phyloP scores from a whole-genome alignment of 108 stramenopile species.

The Aurantiochytrium sp. region DNA sequence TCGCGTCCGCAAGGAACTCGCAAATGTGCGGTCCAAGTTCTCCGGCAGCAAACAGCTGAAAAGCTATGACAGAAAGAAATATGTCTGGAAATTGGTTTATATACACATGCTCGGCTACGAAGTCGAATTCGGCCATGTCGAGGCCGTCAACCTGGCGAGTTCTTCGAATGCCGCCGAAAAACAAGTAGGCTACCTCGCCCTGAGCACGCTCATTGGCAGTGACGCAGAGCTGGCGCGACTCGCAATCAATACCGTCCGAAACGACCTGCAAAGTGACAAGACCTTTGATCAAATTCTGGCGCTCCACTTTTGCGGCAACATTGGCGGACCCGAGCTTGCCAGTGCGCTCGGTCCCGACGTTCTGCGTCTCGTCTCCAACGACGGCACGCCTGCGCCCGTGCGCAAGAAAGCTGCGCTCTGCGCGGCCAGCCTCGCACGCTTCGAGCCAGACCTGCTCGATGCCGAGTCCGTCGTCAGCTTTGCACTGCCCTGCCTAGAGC shows the following conservation, averaged over 20 bases:
- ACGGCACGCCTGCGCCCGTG: constrained; percentile 69
- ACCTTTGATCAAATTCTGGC: constrained; percentile 35
- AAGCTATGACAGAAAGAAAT: constrained; percentile 89
- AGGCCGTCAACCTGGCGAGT: constrained; percentile 75
- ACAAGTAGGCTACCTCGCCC: constrained; percentile 86
- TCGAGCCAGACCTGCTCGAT: constrained; percentile 66
- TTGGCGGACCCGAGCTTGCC: constrained; percentile 75
- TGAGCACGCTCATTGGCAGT: constrained; percentile 73
- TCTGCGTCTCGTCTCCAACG: constrained; percentile 67
- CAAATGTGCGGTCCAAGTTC: constrained; percentile 94
- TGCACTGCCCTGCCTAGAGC: neutral
- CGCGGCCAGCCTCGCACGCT: constrained; percentile 73
- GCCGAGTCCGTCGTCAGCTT: neutral
- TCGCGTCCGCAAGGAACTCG: constrained; percentile 92
- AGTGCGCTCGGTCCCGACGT: constrained; percentile 77
- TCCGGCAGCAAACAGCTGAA: constrained; percentile 65
- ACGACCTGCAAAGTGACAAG: constrained; percentile 31
- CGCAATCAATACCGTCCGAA: constrained; percentile 46
- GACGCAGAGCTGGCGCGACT: constrained; percentile 64
- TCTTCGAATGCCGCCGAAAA: constrained; percentile 85
- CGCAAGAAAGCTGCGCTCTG: constrained; percentile 91
- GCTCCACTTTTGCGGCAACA: constrained; percentile 71
- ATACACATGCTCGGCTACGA: constrained; percentile 96
- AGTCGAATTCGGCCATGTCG: constrained; percentile 95
- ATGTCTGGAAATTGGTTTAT: constrained; percentile 98